A percentile compares a stretch with the other conserved stretches of the same genome.
Evolutionary conservation across 2,329 filamentous ascomycete genomes (phyloP).

Genomic region (Verticillium nonalfalfae): DNA sequence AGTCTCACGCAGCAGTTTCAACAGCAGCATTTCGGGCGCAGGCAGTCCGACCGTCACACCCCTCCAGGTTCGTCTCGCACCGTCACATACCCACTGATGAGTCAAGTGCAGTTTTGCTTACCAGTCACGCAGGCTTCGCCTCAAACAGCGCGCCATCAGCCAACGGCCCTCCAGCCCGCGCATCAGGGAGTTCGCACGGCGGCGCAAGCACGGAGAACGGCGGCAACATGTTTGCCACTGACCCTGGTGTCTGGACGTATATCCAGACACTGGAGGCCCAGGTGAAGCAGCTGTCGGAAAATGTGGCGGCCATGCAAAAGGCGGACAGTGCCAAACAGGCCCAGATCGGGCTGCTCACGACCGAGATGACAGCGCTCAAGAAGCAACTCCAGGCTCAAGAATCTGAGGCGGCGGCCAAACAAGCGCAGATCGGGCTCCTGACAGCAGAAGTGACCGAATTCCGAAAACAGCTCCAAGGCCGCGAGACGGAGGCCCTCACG

Average conservation of each 20-base stretch:
- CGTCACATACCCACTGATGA: neutral
- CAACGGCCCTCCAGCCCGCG: neutral
- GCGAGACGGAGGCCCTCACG: neutral
- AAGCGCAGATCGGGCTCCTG: conserved; percentile 5
- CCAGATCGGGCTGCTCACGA: conserved; percentile 26
- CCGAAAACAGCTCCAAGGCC: conserved; percentile 2
- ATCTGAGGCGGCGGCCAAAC: conserved; percentile 4
- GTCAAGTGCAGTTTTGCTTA: conserved; percentile 15
- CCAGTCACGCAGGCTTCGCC: conserved; percentile 13
- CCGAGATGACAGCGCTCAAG: conserved; percentile 25
- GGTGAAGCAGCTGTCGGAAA: conserved; percentile 38
- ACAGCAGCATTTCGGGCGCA: conserved; percentile 56
- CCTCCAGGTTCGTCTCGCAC: conserved; percentile 26
- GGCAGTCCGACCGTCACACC: conserved; percentile 47
- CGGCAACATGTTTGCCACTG: conserved; percentile 60
- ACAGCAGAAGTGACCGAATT: conserved; percentile 1
- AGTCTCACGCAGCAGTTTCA: conserved; percentile 59
- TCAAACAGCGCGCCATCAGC: neutral
- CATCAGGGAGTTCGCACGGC: conserved; percentile 13
- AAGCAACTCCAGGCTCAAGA: conserved; percentile 20
- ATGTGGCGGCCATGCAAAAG: conserved; percentile 29
- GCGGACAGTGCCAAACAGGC: conserved; percentile 28
- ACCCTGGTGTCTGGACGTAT: conserved; percentile 64
- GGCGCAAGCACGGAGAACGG: conserved; percentile 53
- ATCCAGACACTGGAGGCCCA: conserved; percentile 63